Base-by-base conservation (phyloP, 371 early-diverging fungal genomes). In the Conidiobolus incongruus region DNA sequence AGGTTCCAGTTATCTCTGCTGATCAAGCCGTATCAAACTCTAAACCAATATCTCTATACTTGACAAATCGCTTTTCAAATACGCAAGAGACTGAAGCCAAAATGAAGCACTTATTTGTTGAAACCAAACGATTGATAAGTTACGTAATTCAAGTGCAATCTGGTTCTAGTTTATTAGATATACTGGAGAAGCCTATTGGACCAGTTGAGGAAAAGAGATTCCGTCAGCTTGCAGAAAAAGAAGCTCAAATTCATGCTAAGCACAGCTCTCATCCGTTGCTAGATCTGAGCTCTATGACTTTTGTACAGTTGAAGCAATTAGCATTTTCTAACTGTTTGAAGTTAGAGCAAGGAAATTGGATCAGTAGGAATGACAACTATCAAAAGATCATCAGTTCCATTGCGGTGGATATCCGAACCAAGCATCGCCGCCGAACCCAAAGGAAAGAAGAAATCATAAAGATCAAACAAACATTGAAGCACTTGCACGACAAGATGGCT, bases 301-400 rank as follows among this genome's bases (percentile, higher is more conserved):
- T 44, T 22, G 16, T 16, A 12, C 33, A 44, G 17, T 23, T 44
- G 16, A 44, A 44, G 20, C 26, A 20, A 12, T 7, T 35, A 5
- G 44, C 44, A 6, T 35, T 77, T 21, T 73, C 73, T 51, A 70
- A 72, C 17, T 72, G 84, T 70, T 64, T 70, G 16, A 61, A 66
- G 36, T 62, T 86, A 16, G 85, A 86, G 55, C 57, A 58, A 4
- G 66, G 65, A 26, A 68, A 70, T 10, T 60, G 62, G 54, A 66
- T 79, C 6, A 52, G 52, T 4, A 43, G 57, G 17, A 51, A 60
- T 45, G 61, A 61, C 37, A 54, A 59, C 17, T 91, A 88, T 56
- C 92, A 92, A 57, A 79, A 76, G 23, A 72, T 96, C 62, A 65
- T 96, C 37, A 88, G 82, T 47, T 62, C 80, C 39, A 88, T 96